Evolutionary conservation across 768 basidiomycete species (phyloP).

Genomic region (Pleurotus sapidus): DNA sequence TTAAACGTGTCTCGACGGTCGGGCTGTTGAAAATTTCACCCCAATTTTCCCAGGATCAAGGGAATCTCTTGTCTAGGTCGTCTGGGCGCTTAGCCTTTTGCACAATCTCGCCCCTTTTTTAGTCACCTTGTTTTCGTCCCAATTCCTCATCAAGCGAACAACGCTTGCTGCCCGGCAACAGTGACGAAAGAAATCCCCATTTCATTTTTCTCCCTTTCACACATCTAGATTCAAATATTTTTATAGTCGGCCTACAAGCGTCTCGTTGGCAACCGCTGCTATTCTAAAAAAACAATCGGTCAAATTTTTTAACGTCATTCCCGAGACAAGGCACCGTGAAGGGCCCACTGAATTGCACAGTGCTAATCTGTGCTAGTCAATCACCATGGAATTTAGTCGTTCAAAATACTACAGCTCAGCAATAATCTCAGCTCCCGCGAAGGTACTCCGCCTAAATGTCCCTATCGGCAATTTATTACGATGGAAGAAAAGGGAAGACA

Average conservation of each 20-base stretch:
- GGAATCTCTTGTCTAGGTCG: slow-evolving; percentile 1
- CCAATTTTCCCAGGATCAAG: slow-evolving; percentile 8
- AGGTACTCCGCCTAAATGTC: too few species aligned
- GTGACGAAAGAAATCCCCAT: not conserved
- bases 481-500: too few species aligned
- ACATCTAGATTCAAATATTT: not conserved
- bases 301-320: slow-evolving; percentile 4
- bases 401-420: too few species aligned
- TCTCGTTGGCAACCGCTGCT: slow-evolving; percentile 6
- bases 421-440: too few species aligned
- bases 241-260: not conserved
- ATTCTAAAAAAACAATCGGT: not conserved
- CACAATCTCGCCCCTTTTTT: slow-evolving; percentile 4
- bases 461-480: too few species aligned
- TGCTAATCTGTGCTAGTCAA: too few species aligned
- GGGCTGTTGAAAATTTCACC: slow-evolving; percentile 8
- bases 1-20: slow-evolving; percentile 10
- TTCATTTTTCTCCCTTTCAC: not conserved
- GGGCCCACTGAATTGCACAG: too few species aligned
- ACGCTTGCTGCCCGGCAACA: not conserved
- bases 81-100: not conserved
- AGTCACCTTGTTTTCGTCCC: not conserved
- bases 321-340: slow-evolving; percentile 3
- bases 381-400: too few species aligned
- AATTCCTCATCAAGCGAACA: not conserved